Evolutionary conservation across 1,284 basidiomycete species (phyloP).

Genomic region (Puccinia coronata): DNA sequence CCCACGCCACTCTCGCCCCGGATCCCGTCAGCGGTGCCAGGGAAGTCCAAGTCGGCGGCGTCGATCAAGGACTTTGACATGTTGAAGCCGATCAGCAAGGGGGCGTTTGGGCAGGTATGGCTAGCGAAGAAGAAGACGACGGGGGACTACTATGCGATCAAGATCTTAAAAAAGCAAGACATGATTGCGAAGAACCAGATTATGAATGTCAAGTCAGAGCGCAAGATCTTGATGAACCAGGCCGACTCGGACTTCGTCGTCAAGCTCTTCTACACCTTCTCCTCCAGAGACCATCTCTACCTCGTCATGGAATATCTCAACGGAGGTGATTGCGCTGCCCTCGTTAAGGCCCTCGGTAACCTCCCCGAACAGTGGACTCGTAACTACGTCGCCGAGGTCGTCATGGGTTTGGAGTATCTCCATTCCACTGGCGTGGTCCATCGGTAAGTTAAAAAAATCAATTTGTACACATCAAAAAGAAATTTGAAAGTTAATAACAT

Average conservation of each 20-base stretch:
- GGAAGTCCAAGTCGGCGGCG: conserved; percentile 76
- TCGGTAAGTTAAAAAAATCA: conserved; percentile 71
- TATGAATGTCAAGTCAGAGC: conserved; percentile 98
- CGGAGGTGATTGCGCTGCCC: conserved; percentile 93
- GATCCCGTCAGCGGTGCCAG: conserved; percentile 73
- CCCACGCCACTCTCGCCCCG: conserved; percentile 78
- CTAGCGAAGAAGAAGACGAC: conserved; percentile 96
- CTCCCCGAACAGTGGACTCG: conserved; percentile 95
- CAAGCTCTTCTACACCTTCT: conserved; percentile 62
- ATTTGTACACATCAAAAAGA: too few relatives aligned
- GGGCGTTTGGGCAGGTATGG: conserved; percentile 97
- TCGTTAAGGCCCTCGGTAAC: conserved; percentile 91
- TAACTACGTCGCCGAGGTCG: conserved; percentile 93
- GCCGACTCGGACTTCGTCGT: conserved; percentile 89
- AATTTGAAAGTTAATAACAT: too few relatives aligned
- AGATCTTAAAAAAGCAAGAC: conserved; percentile 97
- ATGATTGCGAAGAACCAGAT: conserved; percentile 99
- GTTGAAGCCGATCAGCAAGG: conserved; percentile 99
- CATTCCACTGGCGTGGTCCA: conserved; percentile 93
- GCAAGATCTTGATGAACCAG: conserved; percentile 99
- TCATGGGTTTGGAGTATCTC: conserved; percentile 90
- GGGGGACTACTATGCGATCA: conserved; percentile 98
- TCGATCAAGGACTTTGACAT: conserved; percentile 99
- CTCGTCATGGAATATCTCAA: conserved; percentile 66
- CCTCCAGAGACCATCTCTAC: conserved; percentile 61